Base-by-base conservation (phyloP, 371 early-diverging fungal genomes). In the Haplosporangium sp. region DNA sequence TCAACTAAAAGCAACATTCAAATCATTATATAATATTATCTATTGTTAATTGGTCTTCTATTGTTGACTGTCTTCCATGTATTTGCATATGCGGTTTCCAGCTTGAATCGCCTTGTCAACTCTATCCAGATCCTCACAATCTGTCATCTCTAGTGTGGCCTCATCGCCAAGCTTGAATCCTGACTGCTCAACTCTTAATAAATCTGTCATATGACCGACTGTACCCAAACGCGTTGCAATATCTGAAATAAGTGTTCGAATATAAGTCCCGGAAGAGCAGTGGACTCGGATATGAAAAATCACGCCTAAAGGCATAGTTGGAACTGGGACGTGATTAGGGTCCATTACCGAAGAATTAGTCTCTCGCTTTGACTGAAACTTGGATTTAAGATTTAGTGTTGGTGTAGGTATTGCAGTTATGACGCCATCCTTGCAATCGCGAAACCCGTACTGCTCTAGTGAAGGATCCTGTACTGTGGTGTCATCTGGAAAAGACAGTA, bases 241-340 rank as follows among this genome's bases (percentile, higher is more conserved):
- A 57, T 87, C 87, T 13, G 82, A 67, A 38, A 87, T 74, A 57
- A 87, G 50, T 20, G 86, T 84, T 9, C 87, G 77, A 60, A 87
- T 85, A 71, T 86, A 87, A 9, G 86, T 86, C 27, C 87, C 87
- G n/a, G 84, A 82, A 35, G 84, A 77, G 60, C 86, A 86, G 35
- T 79, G 68, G 0, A 86, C 74, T 9, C 72, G 65, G 57, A 77
- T 82, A 65, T 77, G 81, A 61, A 83, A 86, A 63, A 50, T 56
- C 8, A 67, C 60, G 35, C 73, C 74, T 9, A 61, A 56, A 10
- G 63, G 62, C 20, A 53, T 44, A 10, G 59, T 15, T 6, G 71
- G 69, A 27, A 72, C 50, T 9, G 70, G 68, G 52, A 72, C 35
- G 37, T 70, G 60, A 13, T 42, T 27, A 6, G 71, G 65, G 35